Evolutionary conservation across 192 early-diverging fungal species (phyloP).

Genomic region (Mortierella antarctica): DNA sequence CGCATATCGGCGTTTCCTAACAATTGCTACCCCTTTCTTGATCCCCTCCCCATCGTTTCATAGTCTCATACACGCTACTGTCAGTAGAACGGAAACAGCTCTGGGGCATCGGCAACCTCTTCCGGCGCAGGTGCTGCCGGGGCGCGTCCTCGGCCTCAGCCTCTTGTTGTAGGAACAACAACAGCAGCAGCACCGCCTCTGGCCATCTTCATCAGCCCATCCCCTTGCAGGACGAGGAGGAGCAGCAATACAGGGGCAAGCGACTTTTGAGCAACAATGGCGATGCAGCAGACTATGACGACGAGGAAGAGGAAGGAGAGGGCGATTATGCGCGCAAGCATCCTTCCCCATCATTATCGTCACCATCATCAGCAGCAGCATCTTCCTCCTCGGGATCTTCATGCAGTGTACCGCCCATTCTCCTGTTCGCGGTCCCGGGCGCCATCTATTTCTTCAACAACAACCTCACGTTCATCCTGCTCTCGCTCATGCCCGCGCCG

Average conservation of each 20-base stretch:
- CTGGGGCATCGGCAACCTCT: conserved; percentile 5
- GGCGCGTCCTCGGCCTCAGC: not conserved
- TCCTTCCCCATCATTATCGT: not conserved
- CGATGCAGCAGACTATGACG: not conserved
- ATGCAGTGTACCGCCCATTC: conserved; percentile 26
- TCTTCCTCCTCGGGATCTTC: not conserved
- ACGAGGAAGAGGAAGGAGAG: conserved; percentile 25
- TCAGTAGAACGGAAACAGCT: conserved; percentile 32
- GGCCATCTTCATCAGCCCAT: not conserved
- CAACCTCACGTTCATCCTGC: conserved; percentile 46
- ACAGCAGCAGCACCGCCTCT: not conserved
- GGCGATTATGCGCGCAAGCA: not conserved
- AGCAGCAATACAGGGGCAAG: conserved; percentile 11
- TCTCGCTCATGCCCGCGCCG: conserved; percentile 52
- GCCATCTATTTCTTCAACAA: conserved; percentile 57
- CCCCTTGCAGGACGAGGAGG: conserved; percentile 16
- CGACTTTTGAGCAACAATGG: conserved; percentile 9
- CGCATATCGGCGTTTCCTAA: not conserved
- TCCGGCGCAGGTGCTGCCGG: conserved; percentile 15
- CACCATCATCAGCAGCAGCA: not conserved
- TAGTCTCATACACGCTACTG: conserved; percentile 45
- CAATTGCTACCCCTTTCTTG: not conserved
- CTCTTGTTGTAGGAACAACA: conserved; percentile 14
- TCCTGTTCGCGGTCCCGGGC: conserved; percentile 50
- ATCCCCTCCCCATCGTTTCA: not conserved